Evolutionary conservation across 768 basidiomycete genomes (phyloP).

Genomic region (Kwoniella heveanensis): DNA sequence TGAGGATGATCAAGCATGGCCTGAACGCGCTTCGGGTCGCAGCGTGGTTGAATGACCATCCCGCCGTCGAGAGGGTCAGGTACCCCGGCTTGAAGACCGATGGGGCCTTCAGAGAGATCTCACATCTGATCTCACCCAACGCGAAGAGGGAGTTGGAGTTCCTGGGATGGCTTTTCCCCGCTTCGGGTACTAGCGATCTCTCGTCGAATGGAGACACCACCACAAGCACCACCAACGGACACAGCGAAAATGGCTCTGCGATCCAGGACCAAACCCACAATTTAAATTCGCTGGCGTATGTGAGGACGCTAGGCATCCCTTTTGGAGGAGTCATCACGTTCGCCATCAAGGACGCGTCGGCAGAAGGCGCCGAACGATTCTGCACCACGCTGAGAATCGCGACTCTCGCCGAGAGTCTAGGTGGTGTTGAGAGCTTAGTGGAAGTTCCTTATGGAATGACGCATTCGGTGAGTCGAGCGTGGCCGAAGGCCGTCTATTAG

Average conservation of each 20-base stretch:
- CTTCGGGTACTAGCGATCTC: neutral
- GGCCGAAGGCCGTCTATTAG: too few species aligned
- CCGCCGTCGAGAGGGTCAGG: slow-evolving; percentile 73
- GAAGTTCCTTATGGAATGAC: slow-evolving; percentile 89
- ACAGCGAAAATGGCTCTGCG: slow-evolving; percentile 1
- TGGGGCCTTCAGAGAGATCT: slow-evolving; percentile 69
- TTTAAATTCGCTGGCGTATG: slow-evolving; percentile 30
- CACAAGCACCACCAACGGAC: neutral
- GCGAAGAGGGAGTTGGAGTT: slow-evolving; percentile 67
- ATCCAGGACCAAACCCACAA: slow-evolving; percentile 24
- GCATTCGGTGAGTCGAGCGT: slow-evolving; percentile 61
- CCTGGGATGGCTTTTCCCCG: slow-evolving; percentile 53
- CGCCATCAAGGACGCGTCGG: slow-evolving; percentile 61
- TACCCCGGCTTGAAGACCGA: slow-evolving; percentile 80
- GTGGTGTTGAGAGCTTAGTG: slow-evolving; percentile 87
- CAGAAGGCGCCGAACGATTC: slow-evolving; percentile 66
- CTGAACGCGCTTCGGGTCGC: slow-evolving; percentile 78
- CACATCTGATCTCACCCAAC: slow-evolving; percentile 65
- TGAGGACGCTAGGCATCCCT: slow-evolving; percentile 66
- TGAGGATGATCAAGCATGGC: slow-evolving; percentile 86
- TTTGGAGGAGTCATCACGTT: slow-evolving; percentile 88
- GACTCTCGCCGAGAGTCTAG: slow-evolving; percentile 81
- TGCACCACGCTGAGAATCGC: slow-evolving; percentile 69
- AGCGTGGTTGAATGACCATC: slow-evolving; percentile 61
- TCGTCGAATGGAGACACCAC: neutral